These are phyloP conservation scores for Lachancea waltii DNA, from an alignment of 805 yeast species.

Conservation along the genomic window DNA sequence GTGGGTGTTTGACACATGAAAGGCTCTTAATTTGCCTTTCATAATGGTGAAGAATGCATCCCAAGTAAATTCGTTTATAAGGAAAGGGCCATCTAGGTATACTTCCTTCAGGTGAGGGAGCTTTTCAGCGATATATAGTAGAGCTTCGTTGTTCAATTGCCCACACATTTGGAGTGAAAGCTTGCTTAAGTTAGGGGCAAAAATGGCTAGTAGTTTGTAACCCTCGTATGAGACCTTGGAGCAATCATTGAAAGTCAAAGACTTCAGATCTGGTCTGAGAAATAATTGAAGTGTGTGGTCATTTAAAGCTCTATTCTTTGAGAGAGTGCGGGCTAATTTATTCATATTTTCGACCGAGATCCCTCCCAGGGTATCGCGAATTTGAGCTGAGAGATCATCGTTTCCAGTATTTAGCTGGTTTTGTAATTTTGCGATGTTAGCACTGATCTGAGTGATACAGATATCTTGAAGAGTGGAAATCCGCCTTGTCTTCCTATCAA, in stretches of 20 bases:
- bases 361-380: constrained; percentile 73
- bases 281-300: constrained; percentile 69
- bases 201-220: constrained; percentile 62
- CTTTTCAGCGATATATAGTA: constrained; percentile 56
- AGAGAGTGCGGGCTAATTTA: constrained; percentile 67
- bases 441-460: constrained; percentile 65
- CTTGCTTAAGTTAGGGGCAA: constrained; percentile 63
- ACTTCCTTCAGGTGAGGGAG: constrained; percentile 48
- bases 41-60: constrained; percentile 56
- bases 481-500: constrained; percentile 59
- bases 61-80: constrained; percentile 76
- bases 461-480: constrained; percentile 75
- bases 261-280: constrained; percentile 49
- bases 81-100: constrained; percentile 82
- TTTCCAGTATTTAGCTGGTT: constrained; percentile 14
- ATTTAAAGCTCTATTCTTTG: constrained; percentile 75
- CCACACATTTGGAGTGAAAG: constrained; percentile 89
- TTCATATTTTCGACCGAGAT: constrained; percentile 68
- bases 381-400: constrained; percentile 14
- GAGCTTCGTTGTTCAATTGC: constrained; percentile 70
- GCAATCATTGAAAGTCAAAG: constrained; percentile 86
- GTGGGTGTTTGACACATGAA: constrained; percentile 76
- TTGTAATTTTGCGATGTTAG: constrained; percentile 24
- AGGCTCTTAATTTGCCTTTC: constrained; percentile 47
- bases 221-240: constrained; percentile 66